These are phyloP conservation scores for Malus sieversii DNA, from an alignment of 306 rosid genomes.

Conservation along the genomic window DNA sequence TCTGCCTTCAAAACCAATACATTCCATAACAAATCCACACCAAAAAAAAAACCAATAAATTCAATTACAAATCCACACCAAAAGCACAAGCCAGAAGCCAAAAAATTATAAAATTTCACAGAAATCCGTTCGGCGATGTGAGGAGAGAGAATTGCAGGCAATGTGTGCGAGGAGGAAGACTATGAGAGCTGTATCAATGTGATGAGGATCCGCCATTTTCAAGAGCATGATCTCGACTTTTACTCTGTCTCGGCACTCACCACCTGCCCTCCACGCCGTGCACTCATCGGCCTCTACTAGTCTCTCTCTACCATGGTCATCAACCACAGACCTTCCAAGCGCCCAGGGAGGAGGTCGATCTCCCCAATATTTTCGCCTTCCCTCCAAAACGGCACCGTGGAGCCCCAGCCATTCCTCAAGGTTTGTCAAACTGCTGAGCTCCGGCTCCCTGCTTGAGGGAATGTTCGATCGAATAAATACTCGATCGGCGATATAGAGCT, in stretches of 20 bases:
- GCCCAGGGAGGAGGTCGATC: too few species aligned
- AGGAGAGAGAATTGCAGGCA: neutral
- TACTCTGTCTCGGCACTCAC: conserved; percentile 2
- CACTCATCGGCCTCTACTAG: conserved; percentile 27
- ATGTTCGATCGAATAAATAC: too few species aligned
- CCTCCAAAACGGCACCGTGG: too few species aligned
- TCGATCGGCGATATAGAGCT: too few species aligned
- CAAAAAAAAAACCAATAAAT: neutral
- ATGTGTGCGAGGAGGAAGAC: neutral
- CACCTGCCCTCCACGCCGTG: conserved; percentile 28
- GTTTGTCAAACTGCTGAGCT: too few species aligned
- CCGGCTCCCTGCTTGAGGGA: too few species aligned
- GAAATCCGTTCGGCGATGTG: neutral
- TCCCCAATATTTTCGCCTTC: too few species aligned
- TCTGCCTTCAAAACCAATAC: neutral
- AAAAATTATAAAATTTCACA: neutral
- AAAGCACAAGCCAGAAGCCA: too few species aligned
- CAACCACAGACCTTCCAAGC: too few species aligned
- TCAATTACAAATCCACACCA: neutral
- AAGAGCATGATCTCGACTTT: conserved; percentile 6
- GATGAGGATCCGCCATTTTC: conserved; percentile 15
- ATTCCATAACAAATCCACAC: neutral
- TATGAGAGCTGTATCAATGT: neutral
- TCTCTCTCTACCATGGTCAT: neutral
- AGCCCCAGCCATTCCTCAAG: too few species aligned